These are phyloP conservation scores for Endotrypanum monterogeii DNA, from an alignment of 208 protist genomes.

Conservation along the genomic window DNA sequence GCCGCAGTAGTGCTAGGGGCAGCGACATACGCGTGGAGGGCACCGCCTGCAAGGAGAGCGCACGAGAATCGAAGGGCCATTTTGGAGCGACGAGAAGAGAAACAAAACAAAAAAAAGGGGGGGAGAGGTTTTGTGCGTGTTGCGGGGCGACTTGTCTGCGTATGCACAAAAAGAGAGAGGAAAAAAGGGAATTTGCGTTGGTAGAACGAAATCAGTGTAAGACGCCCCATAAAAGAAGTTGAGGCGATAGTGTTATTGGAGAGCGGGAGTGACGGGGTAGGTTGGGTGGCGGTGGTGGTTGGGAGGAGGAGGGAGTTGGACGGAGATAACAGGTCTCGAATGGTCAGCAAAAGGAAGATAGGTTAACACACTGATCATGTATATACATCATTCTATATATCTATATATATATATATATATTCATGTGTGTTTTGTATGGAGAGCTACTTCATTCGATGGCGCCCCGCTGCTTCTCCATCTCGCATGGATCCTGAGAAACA, in stretches of 20 bases:
- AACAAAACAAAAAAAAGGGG: neutral
- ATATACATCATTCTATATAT: too few species aligned
- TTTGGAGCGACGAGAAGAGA: neutral
- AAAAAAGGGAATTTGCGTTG: neutral
- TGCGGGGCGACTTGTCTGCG: neutral
- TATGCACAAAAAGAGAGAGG: too few species aligned
- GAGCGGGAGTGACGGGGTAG: too few species aligned
- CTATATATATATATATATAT: too few species aligned
- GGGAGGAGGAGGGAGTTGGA: neutral
- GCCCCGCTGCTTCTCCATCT: too few species aligned
- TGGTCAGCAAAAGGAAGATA: neutral
- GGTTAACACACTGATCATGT: neutral
- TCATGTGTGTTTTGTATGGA: too few species aligned
- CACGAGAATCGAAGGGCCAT: conserved; percentile 61
- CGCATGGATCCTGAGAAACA: neutral
- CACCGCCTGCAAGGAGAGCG: conserved; percentile 45
- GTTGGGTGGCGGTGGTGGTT: neutral
- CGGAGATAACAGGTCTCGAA: neutral
- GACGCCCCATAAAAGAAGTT: neutral
- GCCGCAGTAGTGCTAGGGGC: conserved; percentile 19
- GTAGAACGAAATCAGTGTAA: neutral
- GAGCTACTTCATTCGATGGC: too few species aligned
- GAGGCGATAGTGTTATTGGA: neutral
- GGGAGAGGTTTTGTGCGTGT: neutral
- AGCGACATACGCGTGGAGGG: conserved; percentile 29